Evolutionary conservation across 352 stramenopile genomes (phyloP).

Genomic region (Pythium scleroteichum): DNA sequence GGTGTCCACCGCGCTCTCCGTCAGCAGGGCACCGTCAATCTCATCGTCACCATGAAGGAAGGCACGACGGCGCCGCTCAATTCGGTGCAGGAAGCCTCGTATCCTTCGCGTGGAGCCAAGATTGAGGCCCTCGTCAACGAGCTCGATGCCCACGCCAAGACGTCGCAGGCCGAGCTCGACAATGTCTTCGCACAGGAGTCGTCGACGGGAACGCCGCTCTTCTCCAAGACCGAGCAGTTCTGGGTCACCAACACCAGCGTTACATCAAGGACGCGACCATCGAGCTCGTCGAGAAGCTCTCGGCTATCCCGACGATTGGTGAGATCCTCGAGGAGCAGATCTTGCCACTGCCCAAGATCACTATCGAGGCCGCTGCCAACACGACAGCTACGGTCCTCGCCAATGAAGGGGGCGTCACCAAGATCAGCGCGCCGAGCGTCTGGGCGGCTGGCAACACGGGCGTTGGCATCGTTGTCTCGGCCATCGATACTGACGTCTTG

Average conservation of each 20-base stretch:
- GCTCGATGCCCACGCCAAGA: slow-evolving; percentile 7
- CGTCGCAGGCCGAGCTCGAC: background rate
- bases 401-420: slow-evolving; percentile 21
- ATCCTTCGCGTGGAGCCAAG: slow-evolving; percentile 9
- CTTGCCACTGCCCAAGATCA: background rate
- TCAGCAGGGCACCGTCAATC: slow-evolving; percentile 29
- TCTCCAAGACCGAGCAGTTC: slow-evolving; percentile 25
- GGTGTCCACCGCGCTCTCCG: slow-evolving; percentile 30
- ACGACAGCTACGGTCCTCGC: background rate
- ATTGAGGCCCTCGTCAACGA: slow-evolving; percentile 9
- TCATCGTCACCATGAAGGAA: slow-evolving; percentile 32
- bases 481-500: slow-evolving; percentile 30
- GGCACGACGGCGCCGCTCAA: background rate
- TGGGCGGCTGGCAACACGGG: slow-evolving; percentile 24
- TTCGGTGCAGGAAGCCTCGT: background rate
- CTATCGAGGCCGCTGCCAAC: background rate
- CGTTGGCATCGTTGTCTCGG: slow-evolving; percentile 19
- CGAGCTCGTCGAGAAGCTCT: slow-evolving; percentile 12
- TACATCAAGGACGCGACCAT: slow-evolving; percentile 25
- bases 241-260: slow-evolving; percentile 33
- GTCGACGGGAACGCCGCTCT: slow-evolving; percentile 21
- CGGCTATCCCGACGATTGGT: background rate
- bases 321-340: background rate
- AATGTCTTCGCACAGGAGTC: slow-evolving; percentile 13
- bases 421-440: slow-evolving; percentile 13